phyloP scores from a whole-genome alignment of 768 basidiomycete genomes.

The Tylopilus cervinicoccineus region DNA sequence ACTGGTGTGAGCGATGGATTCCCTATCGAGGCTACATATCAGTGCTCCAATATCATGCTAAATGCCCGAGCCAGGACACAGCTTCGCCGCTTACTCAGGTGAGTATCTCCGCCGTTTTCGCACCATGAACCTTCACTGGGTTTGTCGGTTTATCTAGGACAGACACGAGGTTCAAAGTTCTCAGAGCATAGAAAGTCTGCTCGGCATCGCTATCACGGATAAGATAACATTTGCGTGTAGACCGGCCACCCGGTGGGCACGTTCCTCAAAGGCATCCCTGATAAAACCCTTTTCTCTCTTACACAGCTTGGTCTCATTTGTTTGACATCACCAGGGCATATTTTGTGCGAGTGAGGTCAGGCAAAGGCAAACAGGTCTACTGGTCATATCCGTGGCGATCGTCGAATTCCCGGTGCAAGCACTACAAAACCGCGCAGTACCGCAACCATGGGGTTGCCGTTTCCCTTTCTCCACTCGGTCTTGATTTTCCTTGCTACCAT shows the following conservation, averaged over 20 bases:
- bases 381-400: slow-evolving; percentile 9
- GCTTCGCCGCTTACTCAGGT: neutral
- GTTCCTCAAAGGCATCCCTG: neutral
- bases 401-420: slow-evolving; percentile 1
- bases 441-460: neutral
- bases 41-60: neutral
- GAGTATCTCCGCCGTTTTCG: neutral
- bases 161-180: neutral
- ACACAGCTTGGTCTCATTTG: neutral
- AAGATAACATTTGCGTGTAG: neutral
- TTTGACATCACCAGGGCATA: neutral
- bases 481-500: slow-evolving; percentile 6
- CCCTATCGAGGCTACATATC: neutral
- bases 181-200: neutral
- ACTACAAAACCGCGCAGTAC: slow-evolving; percentile 11
- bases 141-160: neutral
- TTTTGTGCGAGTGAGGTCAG: neutral
- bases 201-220: neutral
- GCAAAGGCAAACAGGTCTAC: neutral
- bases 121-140: neutral
- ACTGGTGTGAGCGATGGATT: too few species aligned
- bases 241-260: neutral
- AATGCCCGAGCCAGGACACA: neutral
- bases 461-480: neutral
- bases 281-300: neutral